These are phyloP conservation scores for Sclerotinia sclerotiorum DNA, from an alignment of 2,329 filamentous ascomycete genomes.

Conservation along the genomic window DNA sequence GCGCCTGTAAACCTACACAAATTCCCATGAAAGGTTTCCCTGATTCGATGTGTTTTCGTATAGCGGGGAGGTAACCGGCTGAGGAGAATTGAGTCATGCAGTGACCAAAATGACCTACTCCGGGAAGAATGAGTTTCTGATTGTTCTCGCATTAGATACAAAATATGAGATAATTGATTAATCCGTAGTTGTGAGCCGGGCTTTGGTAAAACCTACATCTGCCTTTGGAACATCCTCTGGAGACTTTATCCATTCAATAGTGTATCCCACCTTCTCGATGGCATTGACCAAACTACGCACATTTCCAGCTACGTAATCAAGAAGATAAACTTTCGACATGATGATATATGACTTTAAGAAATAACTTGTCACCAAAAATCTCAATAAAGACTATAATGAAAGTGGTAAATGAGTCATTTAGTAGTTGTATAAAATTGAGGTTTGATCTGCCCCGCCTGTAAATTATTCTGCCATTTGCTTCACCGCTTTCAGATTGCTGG, in stretches of 20 bases:
- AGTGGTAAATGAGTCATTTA: conserved; percentile 4
- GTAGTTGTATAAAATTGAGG: neutral
- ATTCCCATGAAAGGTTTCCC: conserved; percentile 99
- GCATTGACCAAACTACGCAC: conserved; percentile 95
- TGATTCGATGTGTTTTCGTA: conserved; percentile 76
- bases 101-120: conserved; percentile 97
- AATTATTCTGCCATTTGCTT: conserved; percentile 4
- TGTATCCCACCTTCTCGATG: conserved; percentile 91
- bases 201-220: conserved; percentile 58
- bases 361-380: neutral
- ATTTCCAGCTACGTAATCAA: conserved; percentile 94
- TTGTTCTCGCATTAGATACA: neutral
- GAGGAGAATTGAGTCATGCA: conserved; percentile 81
- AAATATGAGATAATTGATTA: neutral
- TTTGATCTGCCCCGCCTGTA: conserved; percentile 1
- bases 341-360: neutral
- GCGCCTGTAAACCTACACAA: conserved; percentile 88
- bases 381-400: conserved; percentile 6
- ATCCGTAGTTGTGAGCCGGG: neutral
- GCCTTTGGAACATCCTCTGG: conserved; percentile 83
- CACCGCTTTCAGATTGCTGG: neutral
- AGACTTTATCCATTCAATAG: conserved; percentile 85
- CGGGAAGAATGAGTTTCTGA: conserved; percentile 89
- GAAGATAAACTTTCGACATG: conserved; percentile 76
- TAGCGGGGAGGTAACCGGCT: conserved; percentile 80